Percentiles rank a stretch among this genome's conserved stretches.
These are phyloP conservation scores for Pseudocohnilembus persalinus DNA, from an alignment of 169 alveolate species.

Conservation along the genomic window DNA sequence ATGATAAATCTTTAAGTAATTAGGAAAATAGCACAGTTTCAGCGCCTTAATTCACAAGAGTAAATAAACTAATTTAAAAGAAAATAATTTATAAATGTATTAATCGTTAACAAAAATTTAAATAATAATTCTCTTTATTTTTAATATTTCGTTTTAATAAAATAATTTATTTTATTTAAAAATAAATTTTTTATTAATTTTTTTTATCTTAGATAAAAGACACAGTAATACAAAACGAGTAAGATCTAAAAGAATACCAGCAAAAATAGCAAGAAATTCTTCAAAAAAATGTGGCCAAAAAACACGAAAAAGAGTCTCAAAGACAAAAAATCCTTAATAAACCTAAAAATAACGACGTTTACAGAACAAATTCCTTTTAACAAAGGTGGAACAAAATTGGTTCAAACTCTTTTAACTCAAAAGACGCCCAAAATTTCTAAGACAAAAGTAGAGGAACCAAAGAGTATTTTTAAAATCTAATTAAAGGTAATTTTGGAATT, in stretches of 20 bases:
- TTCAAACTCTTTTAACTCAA: not conserved
- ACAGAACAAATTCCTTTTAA: not conserved
- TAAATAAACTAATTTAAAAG: too few relatives aligned
- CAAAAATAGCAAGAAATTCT: too few relatives aligned
- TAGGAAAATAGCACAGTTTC: too few relatives aligned
- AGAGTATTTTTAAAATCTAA: not conserved
- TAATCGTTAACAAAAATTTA: too few relatives aligned
- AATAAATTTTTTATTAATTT: too few relatives aligned
- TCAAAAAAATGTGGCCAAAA: not conserved
- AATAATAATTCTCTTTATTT: too few relatives aligned
- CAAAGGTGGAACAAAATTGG: not conserved
- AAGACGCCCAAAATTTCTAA: not conserved
- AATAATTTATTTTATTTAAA: too few relatives aligned
- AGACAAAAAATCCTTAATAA: not conserved
- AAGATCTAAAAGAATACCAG: not conserved
- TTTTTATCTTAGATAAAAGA: too few relatives aligned
- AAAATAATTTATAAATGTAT: too few relatives aligned
- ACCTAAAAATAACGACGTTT: not conserved
- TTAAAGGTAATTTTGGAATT: not conserved
- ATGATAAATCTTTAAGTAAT: too few relatives aligned
- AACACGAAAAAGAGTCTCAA: not conserved
- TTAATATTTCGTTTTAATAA: too few relatives aligned
- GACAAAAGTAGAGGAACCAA: not conserved
- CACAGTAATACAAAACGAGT: not conserved
- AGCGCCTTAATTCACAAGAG: too few relatives aligned